Evolutionary conservation across 73 alveolate genomes (phyloP), one percentile per base, ranked within the genome.

Genomic region (Stentor coeruleus): DNA sequence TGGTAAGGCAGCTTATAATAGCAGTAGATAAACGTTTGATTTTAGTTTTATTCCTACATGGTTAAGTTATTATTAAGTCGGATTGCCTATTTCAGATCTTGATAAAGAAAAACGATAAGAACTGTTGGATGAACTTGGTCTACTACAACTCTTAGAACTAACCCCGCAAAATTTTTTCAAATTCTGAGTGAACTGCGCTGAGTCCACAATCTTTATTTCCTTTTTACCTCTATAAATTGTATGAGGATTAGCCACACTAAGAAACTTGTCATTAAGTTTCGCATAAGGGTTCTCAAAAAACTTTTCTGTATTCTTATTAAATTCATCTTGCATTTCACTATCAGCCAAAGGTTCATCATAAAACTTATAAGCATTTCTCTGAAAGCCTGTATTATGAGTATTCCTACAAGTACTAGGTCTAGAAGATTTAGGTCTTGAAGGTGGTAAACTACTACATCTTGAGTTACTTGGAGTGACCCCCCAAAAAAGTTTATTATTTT

Each of bases 391-490:
- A 57, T 57, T 31, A 0, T 20, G 15, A 1, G 73, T 57, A 57
- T 57, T 20, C 0, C 49, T 33, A 1, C 49, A 20, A 26, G 14
- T 2, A 20, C 37, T 20, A 20, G 79, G 79, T 1, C n/a, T 31
- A 14, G 79, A 20, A 2, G 79, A 28, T 20, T 66, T 37, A 1
- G 79, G 79, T 33, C 79, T 66, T 26, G 79, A 20, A 20, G 36
- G 37, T 20, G 73, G 73, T 31, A 20, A 20, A 20, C 35, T 57
- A 2, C 35, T 20, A 57, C 35, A 31, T 26, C 40, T 14, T 49
- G 66, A 49, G 66, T 49, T 49, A 11, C 66, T 49, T 20, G 79
- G 79, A 1, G 79, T 66, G n/a, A 66, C 79, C 11, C 79, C 79
- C 79, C 79, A 66, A 33, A 66, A 66, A n/a, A n/a, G n/a, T n/a